phyloP scores from a whole-genome alignment of 2,329 filamentous ascomycete genomes.

The Colletotrichum limetticola region DNA sequence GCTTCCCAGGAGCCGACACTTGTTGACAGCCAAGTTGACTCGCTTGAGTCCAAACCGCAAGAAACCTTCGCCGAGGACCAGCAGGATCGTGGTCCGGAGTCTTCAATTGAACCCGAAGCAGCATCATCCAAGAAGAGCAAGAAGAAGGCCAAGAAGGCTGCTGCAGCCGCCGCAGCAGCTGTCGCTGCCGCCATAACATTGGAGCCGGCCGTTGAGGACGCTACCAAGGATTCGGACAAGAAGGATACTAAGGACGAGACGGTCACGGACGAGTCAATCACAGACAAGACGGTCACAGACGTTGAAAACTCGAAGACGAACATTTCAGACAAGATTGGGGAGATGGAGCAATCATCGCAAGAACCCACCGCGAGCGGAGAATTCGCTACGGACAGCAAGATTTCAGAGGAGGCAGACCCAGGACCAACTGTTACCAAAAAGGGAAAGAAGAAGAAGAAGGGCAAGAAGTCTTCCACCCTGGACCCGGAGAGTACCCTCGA shows the following conservation, averaged over 20 bases:
- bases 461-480: conserved; percentile 33
- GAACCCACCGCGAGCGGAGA: conserved; percentile 24
- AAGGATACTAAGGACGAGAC: conserved; percentile 20
- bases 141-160: conserved; percentile 38
- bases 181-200: background rate
- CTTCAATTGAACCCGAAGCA: conserved; percentile 26
- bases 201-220: background rate
- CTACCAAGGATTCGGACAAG: conserved; percentile 1
- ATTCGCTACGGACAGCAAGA: conserved; percentile 30
- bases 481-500: conserved; percentile 33
- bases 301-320: conserved; percentile 2
- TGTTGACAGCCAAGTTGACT: conserved; percentile 25
- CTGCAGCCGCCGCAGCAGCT: conserved; percentile 3
- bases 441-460: conserved; percentile 54
- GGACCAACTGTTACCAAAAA: conserved; percentile 44
- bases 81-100: conserved; percentile 1
- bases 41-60: conserved; percentile 19
- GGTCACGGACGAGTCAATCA: background rate
- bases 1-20: conserved; percentile 18
- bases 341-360: conserved; percentile 26
- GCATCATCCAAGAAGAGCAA: conserved; percentile 42
- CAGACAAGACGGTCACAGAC: conserved; percentile 4
- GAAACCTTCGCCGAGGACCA: conserved; percentile 22
- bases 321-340: conserved; percentile 25
- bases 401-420: conserved; percentile 29